These are phyloP conservation scores for Citrullus colocynthis DNA, from an alignment of 306 rosid genomes.

Conservation along the genomic window DNA sequence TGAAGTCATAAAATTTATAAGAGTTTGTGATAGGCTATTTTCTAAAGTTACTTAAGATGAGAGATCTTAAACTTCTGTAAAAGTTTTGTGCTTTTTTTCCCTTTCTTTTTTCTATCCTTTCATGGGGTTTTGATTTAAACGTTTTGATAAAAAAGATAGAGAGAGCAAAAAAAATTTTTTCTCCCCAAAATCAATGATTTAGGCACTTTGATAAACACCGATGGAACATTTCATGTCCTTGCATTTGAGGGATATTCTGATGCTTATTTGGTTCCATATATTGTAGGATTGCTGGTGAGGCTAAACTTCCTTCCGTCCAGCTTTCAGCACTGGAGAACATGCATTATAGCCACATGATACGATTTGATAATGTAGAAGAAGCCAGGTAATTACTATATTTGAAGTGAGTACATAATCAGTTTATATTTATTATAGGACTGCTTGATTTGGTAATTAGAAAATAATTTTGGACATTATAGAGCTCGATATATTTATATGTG, in stretches of 20 bases:
- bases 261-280: conserved; percentile 15
- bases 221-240: conserved; percentile 2
- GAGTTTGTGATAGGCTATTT: background rate
- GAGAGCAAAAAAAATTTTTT: background rate
- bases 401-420: background rate
- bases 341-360: conserved; percentile 81
- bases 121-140: background rate
- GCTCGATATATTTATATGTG: background rate
- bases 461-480: conserved; percentile 5
- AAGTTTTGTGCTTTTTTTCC: background rate
- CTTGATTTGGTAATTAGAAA: background rate
- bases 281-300: conserved; percentile 68
- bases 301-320: conserved; percentile 49
- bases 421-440: background rate
- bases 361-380: conserved; percentile 66
- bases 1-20: background rate
- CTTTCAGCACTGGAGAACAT: conserved; percentile 80
- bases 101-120: background rate
- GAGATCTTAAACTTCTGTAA: background rate
- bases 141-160: background rate
- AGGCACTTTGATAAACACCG: background rate
- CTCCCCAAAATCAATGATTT: background rate
- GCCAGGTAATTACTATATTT: conserved; percentile 45
- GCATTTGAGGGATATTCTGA: conserved; percentile 15
- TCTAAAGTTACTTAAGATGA: background rate